Evolutionary conservation across 805 yeast genomes (phyloP).

Genomic region (Candida incommunis): DNA sequence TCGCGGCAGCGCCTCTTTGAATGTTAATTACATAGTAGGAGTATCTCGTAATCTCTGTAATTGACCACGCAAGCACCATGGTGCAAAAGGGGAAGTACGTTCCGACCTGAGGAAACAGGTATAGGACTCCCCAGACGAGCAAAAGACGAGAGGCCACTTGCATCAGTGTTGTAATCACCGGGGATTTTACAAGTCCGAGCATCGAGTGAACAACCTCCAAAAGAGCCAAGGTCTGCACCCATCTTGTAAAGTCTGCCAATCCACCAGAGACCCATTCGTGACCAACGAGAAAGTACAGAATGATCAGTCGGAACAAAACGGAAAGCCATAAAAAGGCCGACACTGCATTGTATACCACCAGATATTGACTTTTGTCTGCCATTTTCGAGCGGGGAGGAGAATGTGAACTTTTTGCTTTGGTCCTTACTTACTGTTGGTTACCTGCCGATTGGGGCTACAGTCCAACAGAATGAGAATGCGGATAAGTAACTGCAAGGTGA

Average conservation of each 20-base stretch:
- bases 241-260: slow-evolving; percentile 43
- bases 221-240: slow-evolving; percentile 65
- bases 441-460: too few relatives aligned
- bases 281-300: slow-evolving; percentile 32
- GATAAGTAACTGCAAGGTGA: too few relatives aligned
- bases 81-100: slow-evolving; percentile 40
- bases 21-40: slow-evolving; percentile 69
- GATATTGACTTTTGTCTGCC: slow-evolving; percentile 11
- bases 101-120: slow-evolving; percentile 60
- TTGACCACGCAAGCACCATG: slow-evolving; percentile 74
- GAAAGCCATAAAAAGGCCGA: slow-evolving; percentile 43
- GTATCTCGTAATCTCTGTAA: slow-evolving; percentile 86
- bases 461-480: too few relatives aligned
- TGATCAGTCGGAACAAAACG: slow-evolving; percentile 31
- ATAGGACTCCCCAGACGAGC: slow-evolving; percentile 71
- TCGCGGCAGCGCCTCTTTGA: slow-evolving; percentile 28
- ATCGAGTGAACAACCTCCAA: slow-evolving; percentile 70
- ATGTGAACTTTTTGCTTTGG: too few relatives aligned
- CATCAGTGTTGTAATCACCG: slow-evolving; percentile 66
- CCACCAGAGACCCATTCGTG: slow-evolving; percentile 53
- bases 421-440: too few relatives aligned
- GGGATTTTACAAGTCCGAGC: slow-evolving; percentile 72
- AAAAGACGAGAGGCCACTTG: slow-evolving; percentile 80
- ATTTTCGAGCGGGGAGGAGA: too few relatives aligned
- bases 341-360: slow-evolving; percentile 36